Percentiles rank a stretch among this genome's conserved stretches.
These are phyloP conservation scores for Leishmania aethiopica DNA, from an alignment of 208 protist species.

Conservation along the genomic window DNA sequence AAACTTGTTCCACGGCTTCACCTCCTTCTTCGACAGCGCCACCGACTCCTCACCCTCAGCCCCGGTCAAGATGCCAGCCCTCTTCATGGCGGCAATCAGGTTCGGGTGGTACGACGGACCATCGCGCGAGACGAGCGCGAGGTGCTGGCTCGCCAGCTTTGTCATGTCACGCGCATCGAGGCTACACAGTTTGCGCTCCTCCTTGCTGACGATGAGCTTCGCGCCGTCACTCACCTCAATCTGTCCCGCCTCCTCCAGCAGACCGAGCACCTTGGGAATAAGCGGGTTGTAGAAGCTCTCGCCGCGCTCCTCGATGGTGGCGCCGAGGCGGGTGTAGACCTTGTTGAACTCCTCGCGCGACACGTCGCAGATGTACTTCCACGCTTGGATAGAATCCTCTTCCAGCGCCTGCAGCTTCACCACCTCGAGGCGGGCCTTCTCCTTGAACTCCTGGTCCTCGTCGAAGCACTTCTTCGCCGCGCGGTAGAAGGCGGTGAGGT, in stretches of 20 bases:
- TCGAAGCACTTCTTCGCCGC: constrained; percentile 95
- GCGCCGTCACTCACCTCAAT: constrained; percentile 89
- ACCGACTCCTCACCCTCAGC: constrained; percentile 80
- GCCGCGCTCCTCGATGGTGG: constrained; percentile 89
- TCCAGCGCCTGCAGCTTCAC: constrained; percentile 91
- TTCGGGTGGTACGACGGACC: constrained; percentile 73
- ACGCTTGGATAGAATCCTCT: constrained; percentile 78
- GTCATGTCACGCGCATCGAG: constrained; percentile 86
- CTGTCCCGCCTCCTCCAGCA: constrained; percentile 81
- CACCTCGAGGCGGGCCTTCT: constrained; percentile 88
- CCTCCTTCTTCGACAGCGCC: constrained; percentile 87
- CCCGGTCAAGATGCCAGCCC: constrained; percentile 68
- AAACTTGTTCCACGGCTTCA: constrained; percentile 86
- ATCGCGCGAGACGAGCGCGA: constrained; percentile 58
- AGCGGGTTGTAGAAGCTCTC: constrained; percentile 97
- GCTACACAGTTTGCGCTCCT: constrained; percentile 54
- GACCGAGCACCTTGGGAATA: constrained; percentile 83
- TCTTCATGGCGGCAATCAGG: constrained; percentile 79
- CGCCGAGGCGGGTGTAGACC: constrained; percentile 93
- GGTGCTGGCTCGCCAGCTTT: constrained; percentile 77
- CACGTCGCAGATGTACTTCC: constrained; percentile 94
- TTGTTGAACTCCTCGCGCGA: constrained; percentile 93
- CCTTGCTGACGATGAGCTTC: constrained; percentile 82
- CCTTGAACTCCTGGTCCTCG: constrained; percentile 94
- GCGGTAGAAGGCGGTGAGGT: constrained; percentile 96